Evolutionary conservation across 768 basidiomycete species (phyloP).

Genomic region (Serendipita sp.): DNA sequence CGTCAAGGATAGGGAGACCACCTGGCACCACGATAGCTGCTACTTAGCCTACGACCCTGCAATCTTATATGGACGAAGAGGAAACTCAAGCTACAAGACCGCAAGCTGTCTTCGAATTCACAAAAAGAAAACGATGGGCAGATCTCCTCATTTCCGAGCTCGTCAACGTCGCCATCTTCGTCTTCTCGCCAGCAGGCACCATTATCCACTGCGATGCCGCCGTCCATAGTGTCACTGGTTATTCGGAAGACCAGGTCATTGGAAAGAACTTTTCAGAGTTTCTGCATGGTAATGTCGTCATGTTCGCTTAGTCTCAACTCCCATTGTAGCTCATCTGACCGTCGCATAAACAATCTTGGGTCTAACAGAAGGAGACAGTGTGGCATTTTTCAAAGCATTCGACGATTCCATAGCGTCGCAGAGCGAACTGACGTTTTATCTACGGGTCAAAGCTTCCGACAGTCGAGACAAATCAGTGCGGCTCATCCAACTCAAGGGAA

Average conservation of each 20-base stretch:
- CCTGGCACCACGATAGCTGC: not conserved
- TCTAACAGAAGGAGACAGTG: constrained; percentile 39
- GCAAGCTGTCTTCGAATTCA: constrained; percentile 50
- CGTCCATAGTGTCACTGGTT: constrained; percentile 58
- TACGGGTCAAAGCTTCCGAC: not conserved
- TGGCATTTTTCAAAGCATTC: constrained; percentile 32
- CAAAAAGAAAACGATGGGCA: constrained; percentile 75
- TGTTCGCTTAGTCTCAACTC: not conserved
- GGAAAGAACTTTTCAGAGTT: constrained; percentile 51
- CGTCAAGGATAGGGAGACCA: not conserved
- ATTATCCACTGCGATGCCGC: constrained; percentile 57
- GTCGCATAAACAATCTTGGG: not conserved
- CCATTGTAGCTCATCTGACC: not conserved
- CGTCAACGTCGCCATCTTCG: constrained; percentile 52
- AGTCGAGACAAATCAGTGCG: not conserved
- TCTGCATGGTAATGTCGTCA: constrained; percentile 37
- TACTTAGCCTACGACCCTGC: not conserved
- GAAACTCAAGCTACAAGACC: not conserved
- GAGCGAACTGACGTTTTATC: constrained; percentile 31
- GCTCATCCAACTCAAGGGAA: constrained; percentile 5
- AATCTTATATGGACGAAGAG: constrained; percentile 3
- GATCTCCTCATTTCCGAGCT: constrained; percentile 65
- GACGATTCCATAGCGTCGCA: constrained; percentile 26
- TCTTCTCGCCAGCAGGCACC: constrained; percentile 46
- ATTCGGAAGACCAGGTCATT: constrained; percentile 56